Base-by-base conservation (phyloP, 495 filamentous ascomycete species). In the Penicillium psychrofluorescens region DNA sequence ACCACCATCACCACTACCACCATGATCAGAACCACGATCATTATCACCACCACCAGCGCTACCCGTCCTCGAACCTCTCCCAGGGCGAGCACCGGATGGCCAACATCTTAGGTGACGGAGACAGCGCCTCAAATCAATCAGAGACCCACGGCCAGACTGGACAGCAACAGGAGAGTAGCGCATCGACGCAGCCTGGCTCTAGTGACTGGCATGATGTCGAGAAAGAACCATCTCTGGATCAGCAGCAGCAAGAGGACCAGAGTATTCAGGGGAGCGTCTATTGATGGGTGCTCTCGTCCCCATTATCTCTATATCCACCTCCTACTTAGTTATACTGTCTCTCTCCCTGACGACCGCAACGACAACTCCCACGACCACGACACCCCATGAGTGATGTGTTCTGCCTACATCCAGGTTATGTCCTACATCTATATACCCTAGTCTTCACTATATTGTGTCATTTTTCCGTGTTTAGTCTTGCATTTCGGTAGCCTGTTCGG, bases 191-290 rank as follows among this genome's bases (percentile, higher is more conserved):
- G 32, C 32, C 3, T 34, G 7, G 32, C 5, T 34, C 9, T 14
- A 30, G 48, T 11, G 27, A 49, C 29, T 42, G 43, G 6, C 31
- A 51, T 10, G 46, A 45, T 6, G 39, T 48, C 2, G 41, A 53
- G 12, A 46, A 43, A 11, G 29, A 46, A 29, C 14, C 30, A 7
- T 48, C 54, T 15, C 41, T 67, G 3, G 64, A 68, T 32, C 55
- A 45, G 3, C 53, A 59, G 30, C 53, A 55, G 39, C 41, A 40
- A 22, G 44, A 61, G 45, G 64, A 70, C 27, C 66, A 70, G 41
- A 70, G 66, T 45, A 55, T 70, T 15, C 47, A 41, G 36, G 64
- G 64, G 33, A 70, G 66, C 44, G 61, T 70, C 13, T 70, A 70
- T 38, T 70, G 38, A 56, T 16, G 12, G 22, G 6, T 22, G 4